These are phyloP conservation scores for sweet orange (Citrus sinensis) DNA, from an alignment of 345 rosid species.

Conservation along the genomic window DNA sequence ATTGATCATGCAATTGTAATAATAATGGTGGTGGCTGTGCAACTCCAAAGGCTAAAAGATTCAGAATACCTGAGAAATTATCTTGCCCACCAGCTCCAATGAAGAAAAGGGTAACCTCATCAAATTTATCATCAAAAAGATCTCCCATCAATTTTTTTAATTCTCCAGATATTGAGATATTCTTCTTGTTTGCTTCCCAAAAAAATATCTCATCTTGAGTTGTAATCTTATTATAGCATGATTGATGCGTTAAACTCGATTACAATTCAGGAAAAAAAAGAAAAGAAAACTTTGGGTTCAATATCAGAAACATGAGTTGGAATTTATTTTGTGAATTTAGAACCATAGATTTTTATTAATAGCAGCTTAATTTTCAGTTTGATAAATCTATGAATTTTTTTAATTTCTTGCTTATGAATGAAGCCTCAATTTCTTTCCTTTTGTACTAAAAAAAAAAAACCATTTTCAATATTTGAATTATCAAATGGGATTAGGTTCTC, in stretches of 20 bases:
- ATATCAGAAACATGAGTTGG: neutral
- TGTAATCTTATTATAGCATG: neutral
- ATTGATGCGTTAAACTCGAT: neutral
- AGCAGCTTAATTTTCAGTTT: neutral
- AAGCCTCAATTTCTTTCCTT: neutral
- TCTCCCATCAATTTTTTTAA: slow-evolving; percentile 23
- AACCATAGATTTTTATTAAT: no score
- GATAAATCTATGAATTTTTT: neutral
- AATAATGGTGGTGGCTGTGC: slow-evolving; percentile 6
- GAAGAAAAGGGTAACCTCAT: slow-evolving; percentile 29
- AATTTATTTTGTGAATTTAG: neutral
- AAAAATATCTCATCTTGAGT: slow-evolving; percentile 3
- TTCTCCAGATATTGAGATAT: slow-evolving; percentile 38
- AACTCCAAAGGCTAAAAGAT: slow-evolving; percentile 32
- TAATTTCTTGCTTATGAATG: neutral
- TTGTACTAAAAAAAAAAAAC: no score
- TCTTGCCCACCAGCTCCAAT: slow-evolving; percentile 40
- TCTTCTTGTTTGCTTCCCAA: slow-evolving; percentile 32
- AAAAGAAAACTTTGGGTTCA: neutral
- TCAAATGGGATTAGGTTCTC: neutral
- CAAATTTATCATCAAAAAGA: slow-evolving; percentile 1
- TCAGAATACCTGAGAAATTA: slow-evolving; percentile 23
- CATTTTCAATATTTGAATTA: neutral
- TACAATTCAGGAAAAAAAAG: no score
- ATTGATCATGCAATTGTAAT: neutral